These are phyloP conservation scores for Talaromyces sp. DNA, from an alignment of 2,329 filamentous ascomycete species.

Conservation along the genomic window DNA sequence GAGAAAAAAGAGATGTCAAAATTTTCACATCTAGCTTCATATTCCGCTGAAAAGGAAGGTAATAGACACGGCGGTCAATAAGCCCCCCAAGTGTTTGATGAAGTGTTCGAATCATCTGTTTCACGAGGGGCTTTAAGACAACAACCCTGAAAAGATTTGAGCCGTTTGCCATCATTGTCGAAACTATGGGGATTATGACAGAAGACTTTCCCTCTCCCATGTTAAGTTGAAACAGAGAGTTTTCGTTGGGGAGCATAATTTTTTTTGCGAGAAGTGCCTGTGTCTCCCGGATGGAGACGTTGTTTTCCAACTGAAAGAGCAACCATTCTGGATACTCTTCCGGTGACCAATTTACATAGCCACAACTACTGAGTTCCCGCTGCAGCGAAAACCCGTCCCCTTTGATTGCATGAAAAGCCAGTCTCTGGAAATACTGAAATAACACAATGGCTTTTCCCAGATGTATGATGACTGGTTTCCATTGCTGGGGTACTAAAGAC, in stretches of 20 bases:
- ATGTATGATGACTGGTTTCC: no score
- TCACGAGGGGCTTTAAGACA: conserved; percentile 57
- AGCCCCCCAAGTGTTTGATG: conserved; percentile 43
- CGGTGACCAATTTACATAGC: conserved; percentile 55
- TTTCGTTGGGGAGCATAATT: conserved; percentile 46
- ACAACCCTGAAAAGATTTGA: conserved; percentile 52
- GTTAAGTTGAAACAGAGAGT: conserved; percentile 60
- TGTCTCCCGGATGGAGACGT: conserved; percentile 56
- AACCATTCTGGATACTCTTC: conserved; percentile 55
- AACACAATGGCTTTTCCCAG: no score
- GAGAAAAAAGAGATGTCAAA: conserved; percentile 25
- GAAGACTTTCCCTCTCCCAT: conserved; percentile 71
- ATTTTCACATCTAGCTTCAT: conserved; percentile 31
- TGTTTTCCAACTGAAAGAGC: conserved; percentile 60
- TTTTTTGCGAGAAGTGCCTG: conserved; percentile 55
- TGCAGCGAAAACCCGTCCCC: no score
- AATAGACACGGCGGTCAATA: conserved; percentile 40
- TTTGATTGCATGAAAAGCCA: no score
- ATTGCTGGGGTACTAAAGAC: no score
- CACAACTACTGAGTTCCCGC: conserved; percentile 36
- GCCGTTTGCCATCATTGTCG: conserved; percentile 48
- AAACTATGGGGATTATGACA: conserved; percentile 63
- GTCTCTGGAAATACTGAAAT: no score
- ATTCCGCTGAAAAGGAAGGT: conserved; percentile 40
- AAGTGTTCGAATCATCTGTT: conserved; percentile 51